Conservation (phyloP, 306 rosid genomes). For the Corylus avellana region DNA sequence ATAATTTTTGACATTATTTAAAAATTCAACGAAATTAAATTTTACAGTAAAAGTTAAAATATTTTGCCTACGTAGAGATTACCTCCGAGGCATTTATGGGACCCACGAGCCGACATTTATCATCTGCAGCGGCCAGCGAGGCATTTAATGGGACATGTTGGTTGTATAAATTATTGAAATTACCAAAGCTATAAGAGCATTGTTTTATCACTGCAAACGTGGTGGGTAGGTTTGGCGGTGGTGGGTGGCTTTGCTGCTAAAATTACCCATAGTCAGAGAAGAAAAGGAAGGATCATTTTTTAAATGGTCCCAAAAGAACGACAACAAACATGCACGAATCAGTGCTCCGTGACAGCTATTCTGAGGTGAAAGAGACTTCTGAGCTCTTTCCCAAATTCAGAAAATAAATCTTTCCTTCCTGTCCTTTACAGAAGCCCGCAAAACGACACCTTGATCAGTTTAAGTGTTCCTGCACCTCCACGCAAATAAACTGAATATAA, state of each 20-base stretch:
- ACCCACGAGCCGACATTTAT: too few relatives aligned
- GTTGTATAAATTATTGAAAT: too few relatives aligned
- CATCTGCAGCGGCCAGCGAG: too few relatives aligned
- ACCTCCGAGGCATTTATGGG: too few relatives aligned
- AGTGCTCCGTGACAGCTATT: not conserved
- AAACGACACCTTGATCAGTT: constrained; percentile 5
- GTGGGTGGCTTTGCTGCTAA: not conserved
- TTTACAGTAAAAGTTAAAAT: too few relatives aligned
- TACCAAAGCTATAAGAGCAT: not conserved
- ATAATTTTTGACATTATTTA: too few relatives aligned
- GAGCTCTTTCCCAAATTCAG: not conserved
- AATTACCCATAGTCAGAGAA: not conserved
- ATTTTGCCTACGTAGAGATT: too few relatives aligned
- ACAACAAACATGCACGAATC: not conserved
- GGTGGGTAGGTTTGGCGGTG: not conserved
- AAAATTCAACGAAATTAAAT: too few relatives aligned
- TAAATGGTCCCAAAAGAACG: not conserved
- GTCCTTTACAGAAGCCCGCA: not conserved
- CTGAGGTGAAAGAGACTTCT: not conserved
- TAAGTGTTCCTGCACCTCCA: not conserved
- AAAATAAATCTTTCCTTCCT: not conserved
- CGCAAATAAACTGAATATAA: too few relatives aligned
- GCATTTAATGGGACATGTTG: too few relatives aligned
- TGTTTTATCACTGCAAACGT: not conserved
- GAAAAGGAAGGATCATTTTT: not conserved